These are phyloP conservation scores for Morella rubra DNA, from an alignment of 306 rosid genomes.

Conservation along the genomic window DNA sequence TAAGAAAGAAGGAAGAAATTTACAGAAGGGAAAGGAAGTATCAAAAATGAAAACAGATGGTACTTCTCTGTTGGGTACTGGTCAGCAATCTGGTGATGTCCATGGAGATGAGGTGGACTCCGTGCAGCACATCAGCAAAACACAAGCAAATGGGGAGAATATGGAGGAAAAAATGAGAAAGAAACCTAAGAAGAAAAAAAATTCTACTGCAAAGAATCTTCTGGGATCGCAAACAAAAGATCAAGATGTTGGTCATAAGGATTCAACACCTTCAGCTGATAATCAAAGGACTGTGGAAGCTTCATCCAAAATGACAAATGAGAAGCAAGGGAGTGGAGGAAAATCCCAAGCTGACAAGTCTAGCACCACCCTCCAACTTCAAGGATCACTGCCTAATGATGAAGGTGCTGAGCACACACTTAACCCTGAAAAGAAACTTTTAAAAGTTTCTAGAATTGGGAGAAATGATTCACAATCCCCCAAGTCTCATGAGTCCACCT, in stretches of 20 bases:
- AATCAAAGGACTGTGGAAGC: constrained; percentile 12
- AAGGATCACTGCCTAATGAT: constrained; percentile 26
- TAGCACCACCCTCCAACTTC: constrained; percentile 13
- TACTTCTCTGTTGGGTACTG: constrained; percentile 18
- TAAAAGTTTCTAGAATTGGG: constrained; percentile 32
- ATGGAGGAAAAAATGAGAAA: constrained; percentile 33
- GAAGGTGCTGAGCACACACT: constrained; percentile 21
- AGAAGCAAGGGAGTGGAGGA: constrained; percentile 23
- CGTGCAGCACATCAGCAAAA: constrained; percentile 33
- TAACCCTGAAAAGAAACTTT: constrained; percentile 37
- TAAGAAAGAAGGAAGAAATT: constrained; percentile 29
- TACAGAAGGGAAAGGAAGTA: constrained; percentile 32
- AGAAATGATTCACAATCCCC: constrained; percentile 33
- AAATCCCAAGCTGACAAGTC: constrained; percentile 8
- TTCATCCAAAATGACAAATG: constrained; percentile 15
- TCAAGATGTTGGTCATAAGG: constrained; percentile 26
- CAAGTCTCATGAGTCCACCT: constrained; percentile 38
- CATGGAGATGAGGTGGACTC: constrained; percentile 30
- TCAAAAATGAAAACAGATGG: constrained; percentile 30
- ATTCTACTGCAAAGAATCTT: constrained; percentile 30
- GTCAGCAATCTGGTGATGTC: constrained; percentile 27
- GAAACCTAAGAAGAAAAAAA: constrained; percentile 49
- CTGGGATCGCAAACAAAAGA: constrained; percentile 37
- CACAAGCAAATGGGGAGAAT: constrained; percentile 37
- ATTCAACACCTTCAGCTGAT: constrained; percentile 28